Conservation (phyloP, 192 early-diverging fungal genomes). For the Phlyctochytrium arcticum region DNA sequence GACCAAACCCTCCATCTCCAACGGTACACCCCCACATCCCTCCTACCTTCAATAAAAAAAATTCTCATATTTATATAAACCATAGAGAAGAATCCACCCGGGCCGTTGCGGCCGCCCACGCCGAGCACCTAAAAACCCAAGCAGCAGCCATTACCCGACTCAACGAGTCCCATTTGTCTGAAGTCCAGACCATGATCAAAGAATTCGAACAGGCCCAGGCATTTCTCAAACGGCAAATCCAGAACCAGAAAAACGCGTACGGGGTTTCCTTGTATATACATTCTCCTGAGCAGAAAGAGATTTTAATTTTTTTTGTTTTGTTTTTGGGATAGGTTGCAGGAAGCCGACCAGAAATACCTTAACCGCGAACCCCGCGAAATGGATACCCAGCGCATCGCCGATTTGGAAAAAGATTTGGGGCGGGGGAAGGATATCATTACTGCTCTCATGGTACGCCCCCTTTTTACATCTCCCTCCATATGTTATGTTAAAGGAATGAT, state of each 20-base stretch:
- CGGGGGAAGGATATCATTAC: slow-evolving; percentile 31
- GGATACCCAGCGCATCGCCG: slow-evolving; percentile 41
- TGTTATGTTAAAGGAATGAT: background rate
- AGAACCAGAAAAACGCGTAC: slow-evolving; percentile 38
- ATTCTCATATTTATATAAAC: no score
- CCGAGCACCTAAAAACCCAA: background rate
- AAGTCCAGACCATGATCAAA: slow-evolving; percentile 44
- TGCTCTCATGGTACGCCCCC: slow-evolving; percentile 32
- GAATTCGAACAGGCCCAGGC: slow-evolving; percentile 55
- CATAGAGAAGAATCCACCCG: no score
- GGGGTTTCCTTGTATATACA: background rate
- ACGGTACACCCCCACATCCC: no score
- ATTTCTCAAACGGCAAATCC: slow-evolving; percentile 52
- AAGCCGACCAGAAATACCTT: slow-evolving; percentile 52
- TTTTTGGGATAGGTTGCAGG: slow-evolving; percentile 33
- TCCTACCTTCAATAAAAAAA: no score
- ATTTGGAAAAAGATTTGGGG: slow-evolving; percentile 44
- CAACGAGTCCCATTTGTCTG: slow-evolving; percentile 44
- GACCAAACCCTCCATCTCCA: no score
- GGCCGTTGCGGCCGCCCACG: background rate
- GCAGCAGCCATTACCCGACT: slow-evolving; percentile 17
- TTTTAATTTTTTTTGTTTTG: slow-evolving; percentile 7
- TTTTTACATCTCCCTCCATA: background rate
- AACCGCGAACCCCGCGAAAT: slow-evolving; percentile 56
- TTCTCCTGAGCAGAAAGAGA: background rate